Base-by-base conservation (phyloP, 352 stramenopile genomes). In the Sclerospora graminicola region DNA sequence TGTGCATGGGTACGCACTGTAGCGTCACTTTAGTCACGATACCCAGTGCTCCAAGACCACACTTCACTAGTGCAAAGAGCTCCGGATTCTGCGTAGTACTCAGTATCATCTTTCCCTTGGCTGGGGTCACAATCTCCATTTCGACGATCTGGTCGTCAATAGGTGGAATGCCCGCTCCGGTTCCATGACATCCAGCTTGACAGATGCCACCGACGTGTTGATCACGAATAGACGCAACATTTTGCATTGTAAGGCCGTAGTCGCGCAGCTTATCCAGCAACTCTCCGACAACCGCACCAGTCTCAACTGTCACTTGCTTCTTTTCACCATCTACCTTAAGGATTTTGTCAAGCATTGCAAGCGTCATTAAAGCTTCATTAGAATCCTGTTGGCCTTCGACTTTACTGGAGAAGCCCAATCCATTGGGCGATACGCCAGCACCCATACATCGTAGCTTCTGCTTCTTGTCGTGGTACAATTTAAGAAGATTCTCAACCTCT, bases 161-260 rank as follows among this genome's bases (percentile, higher is more conserved):
- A 0, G 96, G 94, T 28, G 94, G 87, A 44, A 99, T 95, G 1
- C 46, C 60, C 2, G 82, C 88, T 13, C 96, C 96, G 15, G 95
- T 98, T 30, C 96, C 96, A 63, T 99, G 96, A n/a, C 84, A 95
- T 9, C 82, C 84, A 48, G 82, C 91, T 60, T 98, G 93, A 13
- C 91, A 89, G 53, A 98, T 98, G 1, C 96, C 96, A 23, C 92
- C 95, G 26, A 99, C 84, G 53, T 98, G 94, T 57, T 99, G 96
- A 60, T 98, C 90, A 26, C 89, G 92, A 61, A 99, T 99, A 4
- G 88, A 98, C 19, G 95, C 95, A n/a, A 99, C 85, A 50, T 99
- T 99, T 37, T 97, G 86, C 58, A 99, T 90, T 19, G 95, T 98
- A 45, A 99, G 65, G 31, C 84, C 81, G 54, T 97, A 63, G 14